Percentiles rank a stretch among this genome's conserved stretches.
phyloP scores from a whole-genome alignment of 2,329 filamentous ascomycete genomes.

The Metarhizium anisopliae region DNA sequence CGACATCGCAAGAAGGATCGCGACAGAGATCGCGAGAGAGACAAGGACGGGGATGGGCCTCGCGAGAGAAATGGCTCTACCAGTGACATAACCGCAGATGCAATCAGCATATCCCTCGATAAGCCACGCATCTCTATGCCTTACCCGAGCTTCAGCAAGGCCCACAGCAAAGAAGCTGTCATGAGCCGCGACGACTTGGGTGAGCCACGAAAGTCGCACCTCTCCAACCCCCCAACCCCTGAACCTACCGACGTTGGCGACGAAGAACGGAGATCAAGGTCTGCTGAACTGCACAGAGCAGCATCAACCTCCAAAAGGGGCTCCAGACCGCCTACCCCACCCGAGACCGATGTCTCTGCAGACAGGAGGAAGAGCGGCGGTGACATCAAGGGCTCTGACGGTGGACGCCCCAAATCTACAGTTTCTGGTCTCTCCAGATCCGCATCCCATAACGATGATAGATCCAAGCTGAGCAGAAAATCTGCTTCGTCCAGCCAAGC shows the following conservation, averaged over 20 bases:
- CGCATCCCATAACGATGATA: conserved; percentile 37
- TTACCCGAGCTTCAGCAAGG: conserved; percentile 81
- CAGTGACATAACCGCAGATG: conserved; percentile 41
- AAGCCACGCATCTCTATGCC: conserved; percentile 48
- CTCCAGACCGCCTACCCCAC: conserved; percentile 50
- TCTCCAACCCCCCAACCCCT: conserved; percentile 51
- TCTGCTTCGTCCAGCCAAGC: conserved; percentile 52
- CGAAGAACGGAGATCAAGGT: conserved; percentile 33
- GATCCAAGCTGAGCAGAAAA: conserved; percentile 42
- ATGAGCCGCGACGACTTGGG: conserved; percentile 48
- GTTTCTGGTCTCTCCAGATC: conserved; percentile 34
- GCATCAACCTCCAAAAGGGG: conserved; percentile 31
- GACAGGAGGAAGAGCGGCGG: conserved; percentile 29
- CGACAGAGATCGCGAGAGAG: conserved; percentile 20
- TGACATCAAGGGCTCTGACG: conserved; percentile 15
- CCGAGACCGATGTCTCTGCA: conserved; percentile 51
- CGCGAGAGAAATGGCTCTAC: conserved; percentile 25
- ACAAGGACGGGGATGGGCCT: conserved; percentile 21
- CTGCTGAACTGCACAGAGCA: conserved; percentile 31
- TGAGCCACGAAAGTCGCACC: conserved; percentile 25
- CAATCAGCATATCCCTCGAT: conserved; percentile 27
- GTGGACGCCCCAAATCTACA: conserved; percentile 32
- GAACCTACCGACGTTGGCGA: conserved; percentile 60
- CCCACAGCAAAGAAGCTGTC: conserved; percentile 81
- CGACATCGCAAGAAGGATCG: conserved; percentile 23